Conservation (phyloP, 2,329 filamentous ascomycete species). For the Microsporum canis region DNA sequence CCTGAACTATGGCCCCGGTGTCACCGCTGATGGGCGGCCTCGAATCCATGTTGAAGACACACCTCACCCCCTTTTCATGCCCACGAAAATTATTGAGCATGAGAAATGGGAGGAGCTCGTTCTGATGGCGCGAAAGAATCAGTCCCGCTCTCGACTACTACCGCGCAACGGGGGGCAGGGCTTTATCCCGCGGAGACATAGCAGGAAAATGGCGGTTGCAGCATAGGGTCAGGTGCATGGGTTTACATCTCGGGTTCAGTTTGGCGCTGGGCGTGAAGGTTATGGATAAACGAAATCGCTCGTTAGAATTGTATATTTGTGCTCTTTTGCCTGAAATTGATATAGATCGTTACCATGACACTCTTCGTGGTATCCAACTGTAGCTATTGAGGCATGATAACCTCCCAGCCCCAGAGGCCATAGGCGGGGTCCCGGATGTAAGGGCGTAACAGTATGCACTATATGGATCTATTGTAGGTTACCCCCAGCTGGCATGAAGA, state of each 20-base stretch:
- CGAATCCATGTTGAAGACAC: background rate
- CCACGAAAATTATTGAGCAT: slow-evolving; percentile 1
- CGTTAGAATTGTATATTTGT: background rate
- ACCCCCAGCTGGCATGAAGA: too few relatives aligned
- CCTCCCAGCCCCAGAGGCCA: too few relatives aligned
- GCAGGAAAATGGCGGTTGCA: background rate
- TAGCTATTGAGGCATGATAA: too few relatives aligned
- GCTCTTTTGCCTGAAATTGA: background rate
- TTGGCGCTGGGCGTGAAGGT: background rate
- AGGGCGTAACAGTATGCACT: too few relatives aligned
- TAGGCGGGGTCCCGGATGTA: too few relatives aligned
- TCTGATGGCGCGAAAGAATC: slow-evolving; percentile 15
- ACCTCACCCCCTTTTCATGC: background rate
- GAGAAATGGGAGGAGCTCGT: slow-evolving; percentile 28
- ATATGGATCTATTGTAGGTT: too few relatives aligned
- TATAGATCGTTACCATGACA: background rate
- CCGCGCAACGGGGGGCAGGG: background rate
- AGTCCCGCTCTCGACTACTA: slow-evolving; percentile 18
- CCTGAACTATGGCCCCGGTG: slow-evolving; percentile 10
- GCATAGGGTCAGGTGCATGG: background rate
- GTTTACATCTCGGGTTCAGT: background rate
- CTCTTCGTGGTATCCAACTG: background rate
- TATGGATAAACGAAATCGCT: background rate
- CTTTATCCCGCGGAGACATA: background rate
- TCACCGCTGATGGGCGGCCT: background rate